phyloP scores from a whole-genome alignment of 495 filamentous ascomycete species.

The Penicillium longicatenatum region DNA sequence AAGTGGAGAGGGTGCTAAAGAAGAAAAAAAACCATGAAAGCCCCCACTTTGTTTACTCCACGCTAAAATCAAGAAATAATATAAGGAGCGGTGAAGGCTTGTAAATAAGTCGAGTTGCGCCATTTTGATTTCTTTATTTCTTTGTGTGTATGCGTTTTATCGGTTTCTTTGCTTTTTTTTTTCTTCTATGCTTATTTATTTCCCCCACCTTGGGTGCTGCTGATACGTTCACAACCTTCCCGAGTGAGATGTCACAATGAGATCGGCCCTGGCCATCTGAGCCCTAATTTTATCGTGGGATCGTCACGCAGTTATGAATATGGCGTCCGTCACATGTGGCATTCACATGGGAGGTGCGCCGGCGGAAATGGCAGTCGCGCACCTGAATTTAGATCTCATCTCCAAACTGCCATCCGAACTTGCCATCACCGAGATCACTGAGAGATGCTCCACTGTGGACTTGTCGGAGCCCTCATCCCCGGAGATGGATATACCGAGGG shows the following conservation, averaged over 20 bases:
- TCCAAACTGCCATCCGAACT: slow-evolving; percentile 8
- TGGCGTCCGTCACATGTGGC: slow-evolving; percentile 12
- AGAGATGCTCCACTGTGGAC: slow-evolving; percentile 14
- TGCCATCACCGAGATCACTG: slow-evolving; percentile 8
- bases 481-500: slow-evolving; percentile 25
- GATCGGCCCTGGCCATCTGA: background rate
- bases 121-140: background rate
- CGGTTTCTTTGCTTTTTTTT: background rate
- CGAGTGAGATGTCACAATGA: background rate
- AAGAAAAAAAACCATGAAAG: background rate
- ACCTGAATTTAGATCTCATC: background rate
- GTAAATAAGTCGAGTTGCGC: background rate
- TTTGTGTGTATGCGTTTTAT: background rate
- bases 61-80: background rate
- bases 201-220: background rate
- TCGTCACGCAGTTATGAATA: background rate
- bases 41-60: slow-evolving; percentile 1
- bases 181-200: background rate
- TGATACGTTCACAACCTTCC: background rate
- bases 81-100: background rate
- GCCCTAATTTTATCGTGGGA: background rate
- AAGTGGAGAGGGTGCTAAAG: background rate
- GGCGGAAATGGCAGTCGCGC: background rate
- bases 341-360: slow-evolving; percentile 7
- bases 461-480: slow-evolving; percentile 2